These are phyloP conservation scores for Mucor saturninus DNA, from an alignment of 371 early-diverging fungal species.

Conservation along the genomic window DNA sequence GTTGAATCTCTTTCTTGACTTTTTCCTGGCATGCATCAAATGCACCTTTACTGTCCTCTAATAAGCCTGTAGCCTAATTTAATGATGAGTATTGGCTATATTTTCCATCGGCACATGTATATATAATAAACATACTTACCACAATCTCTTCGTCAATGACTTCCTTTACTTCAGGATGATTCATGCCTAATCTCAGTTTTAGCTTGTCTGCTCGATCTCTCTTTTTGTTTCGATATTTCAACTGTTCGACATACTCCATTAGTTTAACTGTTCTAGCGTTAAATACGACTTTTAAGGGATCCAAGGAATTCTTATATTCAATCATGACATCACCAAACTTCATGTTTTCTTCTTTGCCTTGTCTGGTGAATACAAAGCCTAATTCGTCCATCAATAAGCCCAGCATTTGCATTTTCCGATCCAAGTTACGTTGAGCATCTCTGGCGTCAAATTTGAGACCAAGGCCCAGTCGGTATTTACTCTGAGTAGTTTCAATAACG, in stretches of 20 bases:
- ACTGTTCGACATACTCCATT: slow-evolving; percentile 60
- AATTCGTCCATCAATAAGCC: slow-evolving; percentile 64
- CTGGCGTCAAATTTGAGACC: slow-evolving; percentile 51
- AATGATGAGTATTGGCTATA: not conserved
- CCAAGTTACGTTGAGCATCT: slow-evolving; percentile 56
- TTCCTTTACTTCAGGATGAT: slow-evolving; percentile 48
- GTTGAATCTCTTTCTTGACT: slow-evolving; percentile 56
- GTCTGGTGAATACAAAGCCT: slow-evolving; percentile 57
- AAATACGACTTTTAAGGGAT: slow-evolving; percentile 59
- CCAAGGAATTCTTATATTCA: slow-evolving; percentile 61
- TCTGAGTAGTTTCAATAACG: slow-evolving; percentile 63
- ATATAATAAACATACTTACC: slow-evolving; percentile 15
- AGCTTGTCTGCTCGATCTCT: slow-evolving; percentile 51
- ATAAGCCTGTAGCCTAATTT: slow-evolving; percentile 40
- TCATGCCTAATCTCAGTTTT: slow-evolving; percentile 51
- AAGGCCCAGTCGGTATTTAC: slow-evolving; percentile 63
- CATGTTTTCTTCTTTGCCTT: slow-evolving; percentile 60
- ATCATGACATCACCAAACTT: slow-evolving; percentile 63
- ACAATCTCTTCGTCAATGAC: slow-evolving; percentile 55
- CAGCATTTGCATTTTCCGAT: slow-evolving; percentile 64
- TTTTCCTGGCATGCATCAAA: slow-evolving; percentile 54
- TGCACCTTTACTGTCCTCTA: slow-evolving; percentile 38
- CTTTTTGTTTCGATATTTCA: slow-evolving; percentile 56
- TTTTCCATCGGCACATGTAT: not conserved
- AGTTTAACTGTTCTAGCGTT: slow-evolving; percentile 59